Percentiles rank a stretch among this genome's conserved stretches.
These are phyloP conservation scores for Malassezia globosa DNA, from an alignment of 1,284 basidiomycete genomes.

Conservation along the genomic window DNA sequence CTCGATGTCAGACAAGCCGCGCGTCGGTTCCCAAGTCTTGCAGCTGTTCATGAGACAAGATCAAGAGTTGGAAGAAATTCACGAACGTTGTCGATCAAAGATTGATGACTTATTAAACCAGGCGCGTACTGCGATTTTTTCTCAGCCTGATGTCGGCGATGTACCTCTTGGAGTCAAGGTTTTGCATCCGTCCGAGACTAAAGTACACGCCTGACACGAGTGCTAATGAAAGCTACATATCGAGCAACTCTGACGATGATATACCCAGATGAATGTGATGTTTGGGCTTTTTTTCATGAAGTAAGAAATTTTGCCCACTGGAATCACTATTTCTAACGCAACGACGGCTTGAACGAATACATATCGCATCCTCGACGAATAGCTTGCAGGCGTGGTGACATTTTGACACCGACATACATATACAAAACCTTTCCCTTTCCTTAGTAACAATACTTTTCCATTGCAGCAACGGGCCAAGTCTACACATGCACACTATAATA, in stretches of 20 bases:
- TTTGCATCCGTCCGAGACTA: conserved; percentile 33
- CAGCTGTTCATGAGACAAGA: conserved; percentile 20
- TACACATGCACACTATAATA: not conserved
- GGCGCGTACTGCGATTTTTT: conserved; percentile 26
- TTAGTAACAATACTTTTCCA: conserved; percentile 5
- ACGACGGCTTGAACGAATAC: too few relatives aligned
- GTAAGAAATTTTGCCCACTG: too few relatives aligned
- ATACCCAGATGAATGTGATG: too few relatives aligned
- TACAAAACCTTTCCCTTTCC: too few relatives aligned
- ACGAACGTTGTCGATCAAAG: conserved; percentile 25
- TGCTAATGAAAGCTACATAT: too few relatives aligned
- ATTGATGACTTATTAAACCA: conserved; percentile 28
- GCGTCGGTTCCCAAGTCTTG: conserved; percentile 2
- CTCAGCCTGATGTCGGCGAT: conserved; percentile 19
- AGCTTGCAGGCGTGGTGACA: too few relatives aligned
- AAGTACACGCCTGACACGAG: too few relatives aligned
- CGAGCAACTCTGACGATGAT: too few relatives aligned
- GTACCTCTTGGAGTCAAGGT: conserved; percentile 21
- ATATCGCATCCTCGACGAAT: too few relatives aligned
- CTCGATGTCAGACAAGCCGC: not conserved
- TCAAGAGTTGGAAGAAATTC: conserved; percentile 26
- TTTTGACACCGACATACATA: too few relatives aligned
- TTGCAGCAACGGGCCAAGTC: conserved; percentile 1
- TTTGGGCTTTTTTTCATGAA: too few relatives aligned
- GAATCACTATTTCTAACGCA: too few relatives aligned